These are phyloP conservation scores for Coemansia guatemalensis DNA, from an alignment of 192 early-diverging fungal genomes.

Conservation along the genomic window DNA sequence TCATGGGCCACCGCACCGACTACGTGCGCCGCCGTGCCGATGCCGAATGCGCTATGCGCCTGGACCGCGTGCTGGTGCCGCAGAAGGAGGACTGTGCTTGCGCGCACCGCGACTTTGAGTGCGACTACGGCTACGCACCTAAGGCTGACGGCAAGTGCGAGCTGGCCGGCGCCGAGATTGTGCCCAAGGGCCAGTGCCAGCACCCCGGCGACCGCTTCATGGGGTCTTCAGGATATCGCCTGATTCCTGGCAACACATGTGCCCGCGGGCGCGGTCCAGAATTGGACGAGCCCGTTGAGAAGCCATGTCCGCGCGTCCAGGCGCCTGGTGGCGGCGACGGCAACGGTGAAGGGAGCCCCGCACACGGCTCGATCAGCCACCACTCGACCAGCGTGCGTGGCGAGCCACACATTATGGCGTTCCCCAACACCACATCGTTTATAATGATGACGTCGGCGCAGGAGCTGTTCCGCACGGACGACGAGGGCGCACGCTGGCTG, in stretches of 20 bases:
- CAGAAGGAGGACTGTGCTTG: slow-evolving; percentile 70
- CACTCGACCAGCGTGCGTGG: slow-evolving; percentile 44
- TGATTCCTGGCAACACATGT: slow-evolving; percentile 85
- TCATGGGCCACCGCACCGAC: slow-evolving; percentile 75
- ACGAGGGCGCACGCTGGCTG: slow-evolving; percentile 77
- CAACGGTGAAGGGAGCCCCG: slow-evolving; percentile 3
- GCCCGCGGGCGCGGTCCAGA: slow-evolving; percentile 40
- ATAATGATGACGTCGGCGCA: slow-evolving; percentile 62
- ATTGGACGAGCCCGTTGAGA: slow-evolving; percentile 60
- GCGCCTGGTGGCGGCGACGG: slow-evolving; percentile 12
- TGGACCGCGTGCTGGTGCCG: slow-evolving; percentile 60
- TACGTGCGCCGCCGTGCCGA: slow-evolving; percentile 77
- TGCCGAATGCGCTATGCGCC: slow-evolving; percentile 75
- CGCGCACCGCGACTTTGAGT: slow-evolving; percentile 86
- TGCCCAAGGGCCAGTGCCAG: slow-evolving; percentile 67
- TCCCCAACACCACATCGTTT: slow-evolving; percentile 64
- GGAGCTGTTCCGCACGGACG: slow-evolving; percentile 65
- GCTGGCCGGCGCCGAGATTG: slow-evolving; percentile 51
- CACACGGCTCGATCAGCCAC: slow-evolving; percentile 20
- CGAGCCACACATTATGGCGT: slow-evolving; percentile 60
- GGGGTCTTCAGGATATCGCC: slow-evolving; percentile 76
- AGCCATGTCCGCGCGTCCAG: slow-evolving; percentile 52
- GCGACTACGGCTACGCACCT: slow-evolving; percentile 81
- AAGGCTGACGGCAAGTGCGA: slow-evolving; percentile 60
- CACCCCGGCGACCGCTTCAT: slow-evolving; percentile 62